A percentile compares a stretch with the other conserved stretches of the same genome.
Conservation (phyloP, 2,329 filamentous ascomycete genomes). For the Aspergillus latus region DNA sequence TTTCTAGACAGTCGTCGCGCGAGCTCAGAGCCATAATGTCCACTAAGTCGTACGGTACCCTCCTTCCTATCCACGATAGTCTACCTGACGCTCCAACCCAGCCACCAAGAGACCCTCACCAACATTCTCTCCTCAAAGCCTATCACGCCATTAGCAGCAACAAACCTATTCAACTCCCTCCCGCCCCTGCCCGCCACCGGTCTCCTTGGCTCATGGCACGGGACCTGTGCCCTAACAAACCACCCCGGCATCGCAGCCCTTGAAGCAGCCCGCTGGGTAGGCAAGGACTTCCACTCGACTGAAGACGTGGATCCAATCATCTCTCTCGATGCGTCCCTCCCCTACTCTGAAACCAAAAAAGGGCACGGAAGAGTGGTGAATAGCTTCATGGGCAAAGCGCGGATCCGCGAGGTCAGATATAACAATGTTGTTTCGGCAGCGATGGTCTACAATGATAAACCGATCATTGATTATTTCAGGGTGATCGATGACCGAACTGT, state of each 20-base stretch:
- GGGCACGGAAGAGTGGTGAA: neutral
- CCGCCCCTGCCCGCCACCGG: no score
- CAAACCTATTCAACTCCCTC: no score
- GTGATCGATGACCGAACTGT: slow-evolving; percentile 18
- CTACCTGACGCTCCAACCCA: no score
- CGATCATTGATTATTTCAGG: slow-evolving; percentile 26
- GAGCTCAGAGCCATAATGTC: no score
- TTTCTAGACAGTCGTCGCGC: no score
- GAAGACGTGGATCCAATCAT: neutral
- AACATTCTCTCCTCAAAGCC: no score
- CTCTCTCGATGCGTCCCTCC: neutral
- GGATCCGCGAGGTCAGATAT: slow-evolving; percentile 22
- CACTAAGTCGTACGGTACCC: no score
- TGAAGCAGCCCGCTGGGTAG: neutral
- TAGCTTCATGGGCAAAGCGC: neutral
- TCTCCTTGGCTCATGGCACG: neutral
- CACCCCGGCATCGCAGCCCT: neutral
- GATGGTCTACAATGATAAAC: slow-evolving; percentile 23
- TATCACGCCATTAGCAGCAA: no score
- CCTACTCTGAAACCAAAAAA: neutral
- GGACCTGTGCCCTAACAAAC: neutral
- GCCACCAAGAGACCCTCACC: no score
- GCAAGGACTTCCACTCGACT: neutral
- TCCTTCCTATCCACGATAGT: no score
- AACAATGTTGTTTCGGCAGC: slow-evolving; percentile 18